Percentiles rank a stretch among this genome's conserved stretches.
Conservation (phyloP, 2,329 filamentous ascomycete genomes). For the Bimuria novae-zelandiae region DNA sequence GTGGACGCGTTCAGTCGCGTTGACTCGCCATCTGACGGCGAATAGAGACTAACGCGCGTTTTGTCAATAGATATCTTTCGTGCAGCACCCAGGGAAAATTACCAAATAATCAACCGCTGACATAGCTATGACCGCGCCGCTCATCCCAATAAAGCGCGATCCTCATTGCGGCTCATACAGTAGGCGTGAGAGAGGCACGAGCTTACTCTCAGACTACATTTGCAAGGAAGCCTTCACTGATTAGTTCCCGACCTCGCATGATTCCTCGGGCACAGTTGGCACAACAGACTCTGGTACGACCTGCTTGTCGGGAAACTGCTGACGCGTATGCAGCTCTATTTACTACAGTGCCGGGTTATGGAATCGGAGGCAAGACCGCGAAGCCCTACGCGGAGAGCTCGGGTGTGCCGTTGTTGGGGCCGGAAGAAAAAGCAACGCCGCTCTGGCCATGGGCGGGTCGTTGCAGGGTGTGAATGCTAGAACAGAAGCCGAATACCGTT, state of each 20-base stretch:
- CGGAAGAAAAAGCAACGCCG: background rate
- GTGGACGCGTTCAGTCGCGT: no score
- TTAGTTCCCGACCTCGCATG: slow-evolving; percentile 1
- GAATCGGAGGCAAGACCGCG: no score
- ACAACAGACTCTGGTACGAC: no score
- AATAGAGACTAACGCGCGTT: no score
- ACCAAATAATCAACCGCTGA: slow-evolving; percentile 4
- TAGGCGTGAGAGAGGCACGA: slow-evolving; percentile 2
- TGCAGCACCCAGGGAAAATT: no score
- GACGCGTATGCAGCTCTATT: no score
- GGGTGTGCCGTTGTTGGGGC: no score
- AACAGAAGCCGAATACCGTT: background rate
- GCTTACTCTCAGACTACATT: background rate
- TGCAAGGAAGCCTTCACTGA: background rate
- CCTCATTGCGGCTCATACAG: slow-evolving; percentile 4
- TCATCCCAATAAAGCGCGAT: slow-evolving; percentile 6
- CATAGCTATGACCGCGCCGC: slow-evolving; percentile 4
- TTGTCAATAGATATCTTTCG: no score
- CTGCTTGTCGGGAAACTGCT: no score
- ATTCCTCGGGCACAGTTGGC: slow-evolving; percentile 2
- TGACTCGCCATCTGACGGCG: no score
- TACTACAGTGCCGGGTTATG: no score
- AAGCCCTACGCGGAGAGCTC: no score
- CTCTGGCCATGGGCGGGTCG: background rate
- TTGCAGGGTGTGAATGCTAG: background rate